Evolutionary conservation across 371 early-diverging fungal genomes (phyloP).

Genomic region (Nematocida sp.): DNA sequence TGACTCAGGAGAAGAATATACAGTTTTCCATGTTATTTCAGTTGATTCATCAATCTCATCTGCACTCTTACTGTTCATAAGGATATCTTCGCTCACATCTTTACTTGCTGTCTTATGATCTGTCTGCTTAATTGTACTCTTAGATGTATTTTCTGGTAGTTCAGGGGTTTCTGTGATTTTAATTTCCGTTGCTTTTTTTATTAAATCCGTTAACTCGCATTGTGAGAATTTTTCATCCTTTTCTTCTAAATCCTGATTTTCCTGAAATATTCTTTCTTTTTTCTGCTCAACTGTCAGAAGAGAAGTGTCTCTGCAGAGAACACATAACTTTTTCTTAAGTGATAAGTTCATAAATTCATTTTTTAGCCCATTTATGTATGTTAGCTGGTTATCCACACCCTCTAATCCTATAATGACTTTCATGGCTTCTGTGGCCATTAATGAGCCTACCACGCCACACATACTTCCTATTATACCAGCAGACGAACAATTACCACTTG

Average conservation of each 20-base stretch:
- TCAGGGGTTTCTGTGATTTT: background rate
- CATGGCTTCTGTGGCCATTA: constrained; percentile 88
- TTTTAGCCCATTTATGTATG: constrained; percentile 19
- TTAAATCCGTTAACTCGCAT: background rate
- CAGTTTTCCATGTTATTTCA: background rate
- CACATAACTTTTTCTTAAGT: constrained; percentile 24
- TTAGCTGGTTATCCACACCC: background rate
- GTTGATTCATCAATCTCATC: background rate
- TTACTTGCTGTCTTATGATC: background rate
- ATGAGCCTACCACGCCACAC: constrained; percentile 82
- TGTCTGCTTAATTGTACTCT: background rate
- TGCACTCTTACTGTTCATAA: background rate
- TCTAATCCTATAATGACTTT: constrained; percentile 70
- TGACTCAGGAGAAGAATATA: background rate
- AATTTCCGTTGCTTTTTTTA: background rate
- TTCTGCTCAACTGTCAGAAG: background rate
- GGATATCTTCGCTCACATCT: background rate
- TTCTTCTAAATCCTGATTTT: background rate
- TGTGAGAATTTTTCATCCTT: background rate
- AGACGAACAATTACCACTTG: constrained; percentile 81
- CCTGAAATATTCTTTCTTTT: background rate
- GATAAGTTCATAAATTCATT: constrained; percentile 20
- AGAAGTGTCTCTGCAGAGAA: background rate
- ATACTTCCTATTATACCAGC: constrained; percentile 92
- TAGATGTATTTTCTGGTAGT: background rate